Base-by-base conservation (phyloP, 495 filamentous ascomycete genomes). In the Annulohypoxylon moriforme region DNA sequence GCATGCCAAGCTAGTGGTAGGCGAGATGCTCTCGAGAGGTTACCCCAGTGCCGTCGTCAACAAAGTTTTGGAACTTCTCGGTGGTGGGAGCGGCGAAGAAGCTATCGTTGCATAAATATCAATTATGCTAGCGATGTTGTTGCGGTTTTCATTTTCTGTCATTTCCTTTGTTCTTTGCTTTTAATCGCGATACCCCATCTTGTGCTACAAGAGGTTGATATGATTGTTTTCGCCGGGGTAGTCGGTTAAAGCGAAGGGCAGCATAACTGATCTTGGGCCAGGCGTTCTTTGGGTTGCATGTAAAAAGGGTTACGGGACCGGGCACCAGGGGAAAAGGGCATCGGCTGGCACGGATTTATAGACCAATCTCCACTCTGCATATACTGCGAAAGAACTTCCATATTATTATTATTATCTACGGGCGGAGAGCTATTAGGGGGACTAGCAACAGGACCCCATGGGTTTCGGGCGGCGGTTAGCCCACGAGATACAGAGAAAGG, bases 1-100 rank as follows among this genome's bases (percentile, higher is more conserved):
- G 33, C 83, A 83, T 31, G 96, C 96, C 40, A 88, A 91, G 77
- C 77, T 57, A 27, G 90, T 96, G 29, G 96, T 97, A 40, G 85
- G 91, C 61, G 96, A 99, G 85, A 98, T 97, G 90, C 85, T 96
- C 40, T 89, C 88, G 36, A 85, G 95, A 44, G 95, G 96, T 16
- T 99, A 99, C 77, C 96, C 96, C 27, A 86, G 88, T 58, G 95
- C 96, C 6, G 96, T 99, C 6, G 91, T 93, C 24, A 90, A 89
- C 81, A 98, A 97, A 86, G 92, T 98, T 65, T 81, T 93, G 22
- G 96, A 98, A 77, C 84, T 99, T 50, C 89, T 99, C 42, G 92
- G 92, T 63, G 89, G 89, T 53, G 87, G 86, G 31, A 79, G 76
- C 42, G 57, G 65, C 10, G 75, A 76, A 24, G 75, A 76, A 8